A percentile compares a stretch with the other conserved stretches of the same genome.
Evolutionary conservation across 352 stramenopile genomes (phyloP).

Genomic region (Phytophthora pistaciae): DNA sequence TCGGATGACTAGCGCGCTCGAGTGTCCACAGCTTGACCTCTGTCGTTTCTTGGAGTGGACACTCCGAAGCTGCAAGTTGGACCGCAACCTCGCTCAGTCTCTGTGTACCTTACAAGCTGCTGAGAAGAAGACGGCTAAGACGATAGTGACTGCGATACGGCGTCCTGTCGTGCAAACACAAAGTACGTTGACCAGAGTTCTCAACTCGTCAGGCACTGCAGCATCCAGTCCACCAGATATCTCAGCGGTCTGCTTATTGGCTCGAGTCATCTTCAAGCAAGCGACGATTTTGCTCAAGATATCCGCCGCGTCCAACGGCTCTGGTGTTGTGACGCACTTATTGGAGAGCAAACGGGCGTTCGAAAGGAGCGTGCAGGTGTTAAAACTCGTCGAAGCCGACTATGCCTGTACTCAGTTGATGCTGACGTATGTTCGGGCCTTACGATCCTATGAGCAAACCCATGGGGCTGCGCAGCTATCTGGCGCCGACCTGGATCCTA

Average conservation of each 20-base stretch:
- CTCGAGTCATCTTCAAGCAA: constrained; percentile 46
- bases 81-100: constrained; percentile 14
- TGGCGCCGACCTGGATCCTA: constrained; percentile 4
- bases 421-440: constrained; percentile 22
- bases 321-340: constrained; percentile 8
- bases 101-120: constrained; percentile 25
- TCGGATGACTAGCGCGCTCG: constrained; percentile 30
- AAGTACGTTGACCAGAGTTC: neutral
- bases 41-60: constrained; percentile 45
- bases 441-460: constrained; percentile 12
- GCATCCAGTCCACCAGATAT: constrained; percentile 22
- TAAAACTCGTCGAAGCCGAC: constrained; percentile 22
- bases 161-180: constrained; percentile 10
- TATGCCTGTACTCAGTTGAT: constrained; percentile 27
- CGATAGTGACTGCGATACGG: constrained; percentile 19
- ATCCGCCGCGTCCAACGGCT: constrained; percentile 4
- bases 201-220: neutral
- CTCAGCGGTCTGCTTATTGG: constrained; percentile 32
- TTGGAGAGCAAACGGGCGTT: constrained; percentile 28
- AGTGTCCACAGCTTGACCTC: constrained; percentile 34
- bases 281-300: constrained; percentile 33
- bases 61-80: constrained; percentile 34
- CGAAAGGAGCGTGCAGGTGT: constrained; percentile 26
- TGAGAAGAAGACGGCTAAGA: constrained; percentile 30
- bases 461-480: constrained; percentile 1